Base-by-base conservation (phyloP, 1,284 basidiomycete genomes). In the Leccinum angustisporum region DNA sequence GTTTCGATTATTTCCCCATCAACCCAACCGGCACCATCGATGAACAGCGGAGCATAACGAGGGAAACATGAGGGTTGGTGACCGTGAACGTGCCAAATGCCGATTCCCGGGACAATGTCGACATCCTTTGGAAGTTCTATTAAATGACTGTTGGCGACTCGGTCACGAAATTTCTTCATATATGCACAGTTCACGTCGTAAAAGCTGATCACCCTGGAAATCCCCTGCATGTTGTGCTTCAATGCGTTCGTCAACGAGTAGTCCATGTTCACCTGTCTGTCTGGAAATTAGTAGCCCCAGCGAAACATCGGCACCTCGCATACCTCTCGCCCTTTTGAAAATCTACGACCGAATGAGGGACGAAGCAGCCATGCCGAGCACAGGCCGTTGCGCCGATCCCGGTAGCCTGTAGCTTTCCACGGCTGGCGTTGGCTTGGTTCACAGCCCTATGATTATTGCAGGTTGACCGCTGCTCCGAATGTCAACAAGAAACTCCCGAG, bases 371-470 rank as follows among this genome's bases (percentile, higher is more conserved):
- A 56, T 71, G 69, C 5, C 61, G 21, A 5, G 61, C 59, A 60
- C 67, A 70, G 0, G 64, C 68, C 1, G 55, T 60, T 10, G 56
- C 69, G 5, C 68, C 62, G 16, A 70, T 66, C 0, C 68, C 61
- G 1, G 63, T 66, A 0, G 57, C 54, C 11, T 63, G 53, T 2
- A 70, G 21, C 1, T 65, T 61, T 1, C 52, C 59, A 1, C 14
- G 6, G 10, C 40, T 51, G 0, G 40, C n/a, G 33, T 64, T 60
- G 0, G 65, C 57, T 1, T 40, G 50, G 2, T 66, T 61, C 0
- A 67, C 59, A 0, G 66, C 68, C 1, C 25, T 1, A 31, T 66
- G 60, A 7, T 66, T 59, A 14, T 64, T 52, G 56, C 60, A 64
- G 0, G 27, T 51, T 4, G 59, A 57, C 16, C n/a, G 13, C 60